These are phyloP conservation scores for Colletotrichum somersetense DNA, from an alignment of 2,329 filamentous ascomycete genomes.

Conservation along the genomic window DNA sequence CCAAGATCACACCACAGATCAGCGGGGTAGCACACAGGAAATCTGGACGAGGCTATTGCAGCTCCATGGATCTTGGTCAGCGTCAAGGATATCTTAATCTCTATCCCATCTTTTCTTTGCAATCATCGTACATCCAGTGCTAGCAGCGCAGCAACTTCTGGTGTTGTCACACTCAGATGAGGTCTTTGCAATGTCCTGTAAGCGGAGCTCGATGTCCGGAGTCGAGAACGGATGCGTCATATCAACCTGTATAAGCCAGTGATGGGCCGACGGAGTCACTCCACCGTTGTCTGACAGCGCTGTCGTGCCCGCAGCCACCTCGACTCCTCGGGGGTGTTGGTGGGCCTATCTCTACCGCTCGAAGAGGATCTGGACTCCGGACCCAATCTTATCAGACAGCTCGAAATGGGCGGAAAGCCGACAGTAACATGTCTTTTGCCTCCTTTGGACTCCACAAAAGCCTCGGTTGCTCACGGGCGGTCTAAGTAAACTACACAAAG, in stretches of 20 bases:
- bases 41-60: too few relatives aligned
- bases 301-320: not conserved
- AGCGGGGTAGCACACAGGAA: not conserved
- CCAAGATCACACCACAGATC: too few relatives aligned
- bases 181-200: not conserved
- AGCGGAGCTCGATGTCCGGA: not conserved
- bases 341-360: not conserved
- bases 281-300: not conserved
- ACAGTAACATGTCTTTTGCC: not conserved
- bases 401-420: not conserved
- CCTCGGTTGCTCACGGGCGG: not conserved
- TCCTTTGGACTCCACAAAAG: not conserved
- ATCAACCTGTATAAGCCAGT: not conserved
- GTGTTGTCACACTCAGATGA: not conserved
- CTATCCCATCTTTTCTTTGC: not conserved
- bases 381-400: not conserved
- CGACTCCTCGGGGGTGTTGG: too few relatives aligned
- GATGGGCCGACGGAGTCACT: not conserved
- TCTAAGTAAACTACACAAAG: not conserved
- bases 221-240: constrained; percentile 1
- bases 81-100: not conserved
- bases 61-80: not conserved
- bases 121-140: not conserved
- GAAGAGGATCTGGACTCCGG: too few relatives aligned
- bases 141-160: not conserved